Evolutionary conservation across 2,329 filamentous ascomycete species (phyloP), one percentile per base, ranked within the genome.

Genomic region (Karstenula rhodostoma): DNA sequence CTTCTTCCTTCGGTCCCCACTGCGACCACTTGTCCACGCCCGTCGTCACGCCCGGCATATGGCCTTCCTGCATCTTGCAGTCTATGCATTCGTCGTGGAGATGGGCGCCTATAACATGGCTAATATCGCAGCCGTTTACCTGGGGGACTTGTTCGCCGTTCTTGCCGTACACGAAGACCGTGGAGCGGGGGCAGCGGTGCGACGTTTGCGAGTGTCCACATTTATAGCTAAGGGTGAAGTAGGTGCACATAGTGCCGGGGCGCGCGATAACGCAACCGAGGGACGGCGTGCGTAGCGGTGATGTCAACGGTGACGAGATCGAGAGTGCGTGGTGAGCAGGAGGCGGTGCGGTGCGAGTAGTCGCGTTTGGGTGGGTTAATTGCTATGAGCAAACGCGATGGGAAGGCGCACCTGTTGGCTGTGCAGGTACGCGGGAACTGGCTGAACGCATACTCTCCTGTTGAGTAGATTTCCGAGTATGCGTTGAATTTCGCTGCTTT

Each of bases 211-310:
- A 51, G 60, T 63, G 60, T 1, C n/a, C 25, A 56, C 63, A 65
- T 1, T 22, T 37, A 42, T 65, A 65, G 49, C 19, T 46, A 13
- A 65, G 50, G n/a, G 53, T 58, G 52, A 56, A 59, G 49, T 47
- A 33, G 9, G 63, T 65, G 53, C 63, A 65, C 63, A 65, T 65
- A 22, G 13, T 37, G 37, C 5, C 4, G 22, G 19, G 32, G 29
- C 32, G 10, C 12, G 47, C 15, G 44, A 19, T 40, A 53, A 23
- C 17, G 42, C 22, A 9, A 33, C 17, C 29, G 37, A 29, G 43
- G 32, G 10, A 40, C 6, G 17, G 19, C 8, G 44, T 33, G 29
- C n/a, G 35, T 42, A 42, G 17, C 17, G 12, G 40, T 52, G 48
- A 47, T 42, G 54, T 50, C 29, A 27, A 19, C 9, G 2, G 27